These are phyloP conservation scores for Chlamydomonas sphaeroides DNA, from an alignment of 139 green algal genomes.

Conservation along the genomic window DNA sequence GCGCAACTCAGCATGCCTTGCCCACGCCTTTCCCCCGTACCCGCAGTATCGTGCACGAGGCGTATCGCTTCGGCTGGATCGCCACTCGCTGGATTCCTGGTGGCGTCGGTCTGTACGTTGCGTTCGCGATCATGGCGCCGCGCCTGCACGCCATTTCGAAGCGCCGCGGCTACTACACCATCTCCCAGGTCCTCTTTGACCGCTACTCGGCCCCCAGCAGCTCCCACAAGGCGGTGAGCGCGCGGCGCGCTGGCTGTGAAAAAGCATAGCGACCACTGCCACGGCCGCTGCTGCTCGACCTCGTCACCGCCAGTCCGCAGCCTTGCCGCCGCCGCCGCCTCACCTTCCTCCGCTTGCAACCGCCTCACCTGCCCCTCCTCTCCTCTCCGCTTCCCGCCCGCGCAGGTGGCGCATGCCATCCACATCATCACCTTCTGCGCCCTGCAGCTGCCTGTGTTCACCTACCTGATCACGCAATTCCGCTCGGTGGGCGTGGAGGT, in stretches of 20 bases:
- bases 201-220: slow-evolving; percentile 41
- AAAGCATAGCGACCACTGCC: too few relatives aligned
- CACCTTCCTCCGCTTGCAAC: too few relatives aligned
- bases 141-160: slow-evolving; percentile 59
- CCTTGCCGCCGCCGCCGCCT: too few relatives aligned
- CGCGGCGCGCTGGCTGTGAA: too few relatives aligned
- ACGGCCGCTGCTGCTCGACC: too few relatives aligned
- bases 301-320: too few relatives aligned
- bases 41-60: slow-evolving; percentile 58
- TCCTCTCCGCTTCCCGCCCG: neutral
- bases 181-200: slow-evolving; percentile 53
- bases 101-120: slow-evolving; percentile 56
- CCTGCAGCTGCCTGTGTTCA: slow-evolving; percentile 65
- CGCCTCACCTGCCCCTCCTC: neutral
- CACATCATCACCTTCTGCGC: slow-evolving; percentile 48
- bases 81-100: slow-evolving; percentile 60
- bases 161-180: slow-evolving; percentile 59
- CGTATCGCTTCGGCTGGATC: slow-evolving; percentile 51
- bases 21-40: neutral
- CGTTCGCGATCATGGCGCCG: slow-evolving; percentile 53
- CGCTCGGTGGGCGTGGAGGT: slow-evolving; percentile 55
- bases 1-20: too few relatives aligned
- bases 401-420: slow-evolving; percentile 48
- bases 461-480: slow-evolving; percentile 69
- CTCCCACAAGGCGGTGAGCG: too few relatives aligned